These are phyloP conservation scores for Stephanodiscus minutulus DNA, from an alignment of 108 stramenopile species.

Conservation along the genomic window DNA sequence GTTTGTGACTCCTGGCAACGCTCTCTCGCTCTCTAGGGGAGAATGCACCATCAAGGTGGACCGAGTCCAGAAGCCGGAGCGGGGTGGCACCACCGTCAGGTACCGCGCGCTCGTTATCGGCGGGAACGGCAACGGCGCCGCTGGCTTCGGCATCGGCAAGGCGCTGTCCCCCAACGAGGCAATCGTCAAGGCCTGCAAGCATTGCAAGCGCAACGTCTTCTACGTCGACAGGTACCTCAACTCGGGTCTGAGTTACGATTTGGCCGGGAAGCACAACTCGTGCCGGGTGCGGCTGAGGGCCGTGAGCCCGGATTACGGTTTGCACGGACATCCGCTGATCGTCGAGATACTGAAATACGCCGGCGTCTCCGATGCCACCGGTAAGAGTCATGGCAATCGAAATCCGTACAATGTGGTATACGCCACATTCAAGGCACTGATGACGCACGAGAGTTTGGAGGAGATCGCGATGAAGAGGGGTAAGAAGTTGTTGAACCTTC, in stretches of 20 bases:
- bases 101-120: conserved; percentile 92
- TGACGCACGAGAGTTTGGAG: conserved; percentile 88
- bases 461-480: conserved; percentile 91
- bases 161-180: conserved; percentile 86
- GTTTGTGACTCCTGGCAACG: neutral
- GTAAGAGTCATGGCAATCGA: conserved; percentile 86
- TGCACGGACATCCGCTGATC: conserved; percentile 74
- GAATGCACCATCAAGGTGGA: conserved; percentile 84
- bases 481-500: conserved; percentile 75
- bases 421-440: conserved; percentile 92
- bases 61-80: conserved; percentile 87
- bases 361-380: conserved; percentile 81
- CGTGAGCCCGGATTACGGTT: conserved; percentile 64
- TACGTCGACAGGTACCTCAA: conserved; percentile 89
- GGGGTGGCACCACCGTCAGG: conserved; percentile 88
- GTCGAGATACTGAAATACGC: conserved; percentile 78
- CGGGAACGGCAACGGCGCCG: conserved; percentile 94
- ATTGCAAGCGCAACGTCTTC: conserved; percentile 85
- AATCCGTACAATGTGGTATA: conserved; percentile 85
- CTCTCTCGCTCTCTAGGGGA: conserved; percentile 48
- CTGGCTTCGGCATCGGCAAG: conserved; percentile 95
- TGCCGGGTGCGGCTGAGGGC: conserved; percentile 80
- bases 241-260: conserved; percentile 69
- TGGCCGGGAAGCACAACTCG: conserved; percentile 89
- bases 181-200: conserved; percentile 69